Conservation (phyloP, 225 moss, liverwort and hornwort species). For the Polytrichum formosum region DNA sequence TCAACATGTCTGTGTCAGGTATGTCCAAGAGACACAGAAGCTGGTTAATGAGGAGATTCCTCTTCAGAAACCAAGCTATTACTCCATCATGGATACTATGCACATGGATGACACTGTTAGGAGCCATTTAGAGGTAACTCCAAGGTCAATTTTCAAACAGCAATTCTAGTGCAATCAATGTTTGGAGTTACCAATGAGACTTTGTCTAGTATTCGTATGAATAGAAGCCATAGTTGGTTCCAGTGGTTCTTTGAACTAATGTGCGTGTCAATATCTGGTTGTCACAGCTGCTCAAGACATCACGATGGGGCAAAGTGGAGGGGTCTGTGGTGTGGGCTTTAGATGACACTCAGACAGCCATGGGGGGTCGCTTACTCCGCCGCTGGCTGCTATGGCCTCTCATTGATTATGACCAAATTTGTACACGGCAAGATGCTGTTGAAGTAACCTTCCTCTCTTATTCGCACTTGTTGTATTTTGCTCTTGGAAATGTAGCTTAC, state of each 20-base stretch:
- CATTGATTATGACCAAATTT: slow-evolving; percentile 44
- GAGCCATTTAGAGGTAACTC: slow-evolving; percentile 57
- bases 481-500: too few species aligned
- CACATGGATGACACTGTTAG: slow-evolving; percentile 69
- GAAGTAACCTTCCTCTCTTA: slow-evolving; percentile 33
- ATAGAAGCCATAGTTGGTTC: too few species aligned
- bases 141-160: too few species aligned
- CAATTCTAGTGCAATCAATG: too few species aligned
- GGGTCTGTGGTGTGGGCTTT: slow-evolving; percentile 73
- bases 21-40: slow-evolving; percentile 73
- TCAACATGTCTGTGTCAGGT: slow-evolving; percentile 36
- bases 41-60: slow-evolving; percentile 56
- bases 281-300: slow-evolving; percentile 53
- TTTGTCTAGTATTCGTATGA: too few species aligned
- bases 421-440: slow-evolving; percentile 62
- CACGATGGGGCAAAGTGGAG: slow-evolving; percentile 58
- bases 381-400: slow-evolving; percentile 71
- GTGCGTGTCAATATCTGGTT: not conserved
- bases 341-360: slow-evolving; percentile 66
- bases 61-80: slow-evolving; percentile 53
- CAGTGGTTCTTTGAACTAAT: too few species aligned
- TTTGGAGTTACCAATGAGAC: too few species aligned
- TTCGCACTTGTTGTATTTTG: too few species aligned
- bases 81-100: slow-evolving; percentile 58
- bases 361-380: slow-evolving; percentile 69